Evolutionary conservation across 805 yeast genomes (phyloP).

Genomic region (Wickerhamomyces queroliae): DNA sequence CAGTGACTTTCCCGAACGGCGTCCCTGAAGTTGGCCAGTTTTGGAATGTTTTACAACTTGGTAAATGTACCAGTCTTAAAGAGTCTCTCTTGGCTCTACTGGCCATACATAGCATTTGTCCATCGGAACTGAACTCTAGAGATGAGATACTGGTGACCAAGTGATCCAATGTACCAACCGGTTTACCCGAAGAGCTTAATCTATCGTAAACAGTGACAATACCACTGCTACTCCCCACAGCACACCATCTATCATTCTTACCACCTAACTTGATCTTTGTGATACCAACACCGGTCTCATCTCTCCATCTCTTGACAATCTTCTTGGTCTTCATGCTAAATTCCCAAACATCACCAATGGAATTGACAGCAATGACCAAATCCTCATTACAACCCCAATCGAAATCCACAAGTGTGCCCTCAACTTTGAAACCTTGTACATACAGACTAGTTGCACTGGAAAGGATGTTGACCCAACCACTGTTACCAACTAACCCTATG

Average conservation of each 20-base stretch:
- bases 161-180: conserved; percentile 66
- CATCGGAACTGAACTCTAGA: conserved; percentile 75
- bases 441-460: conserved; percentile 80
- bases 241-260: conserved; percentile 67
- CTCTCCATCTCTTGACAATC: conserved; percentile 70
- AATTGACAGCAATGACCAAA: conserved; percentile 55
- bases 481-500: conserved; percentile 73
- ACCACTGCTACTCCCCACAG: conserved; percentile 86
- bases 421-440: conserved; percentile 81
- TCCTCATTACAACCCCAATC: conserved; percentile 50
- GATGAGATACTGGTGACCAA: conserved; percentile 76
- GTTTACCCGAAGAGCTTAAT: conserved; percentile 34
- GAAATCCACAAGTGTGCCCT: conserved; percentile 81
- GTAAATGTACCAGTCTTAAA: conserved; percentile 78
- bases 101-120: conserved; percentile 82
- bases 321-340: conserved; percentile 50
- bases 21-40: conserved; percentile 99
- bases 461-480: conserved; percentile 87
- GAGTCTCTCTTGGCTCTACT: conserved; percentile 85
- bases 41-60: conserved; percentile 76
- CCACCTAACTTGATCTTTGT: conserved; percentile 76
- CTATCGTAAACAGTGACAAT: conserved; percentile 82
- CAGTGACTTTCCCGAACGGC: conserved; percentile 90
- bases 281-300: conserved; percentile 79
- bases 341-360: conserved; percentile 87